Evolutionary conservation across 192 early-diverging fungal genomes (phyloP).

Genomic region (Geranomyces variabilis): DNA sequence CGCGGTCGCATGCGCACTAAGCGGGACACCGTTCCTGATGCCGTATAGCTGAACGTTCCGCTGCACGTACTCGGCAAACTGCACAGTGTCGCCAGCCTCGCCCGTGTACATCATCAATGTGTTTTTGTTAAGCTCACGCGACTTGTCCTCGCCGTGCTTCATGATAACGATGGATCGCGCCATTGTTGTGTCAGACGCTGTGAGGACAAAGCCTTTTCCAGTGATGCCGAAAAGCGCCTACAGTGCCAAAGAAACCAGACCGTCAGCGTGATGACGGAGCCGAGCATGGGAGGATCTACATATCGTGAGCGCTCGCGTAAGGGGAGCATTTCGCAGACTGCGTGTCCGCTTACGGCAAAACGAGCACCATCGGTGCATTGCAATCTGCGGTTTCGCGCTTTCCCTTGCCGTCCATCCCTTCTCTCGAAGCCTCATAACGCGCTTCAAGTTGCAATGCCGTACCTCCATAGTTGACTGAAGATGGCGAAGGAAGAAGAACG

Average conservation of each 20-base stretch:
- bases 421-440: no score
- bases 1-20: constrained; percentile 77
- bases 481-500: no score
- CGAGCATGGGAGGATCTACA: no score
- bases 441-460: no score
- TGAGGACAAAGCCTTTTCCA: constrained; percentile 91
- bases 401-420: no score
- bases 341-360: no score
- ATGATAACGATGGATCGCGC: constrained; percentile 86
- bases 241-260: not conserved
- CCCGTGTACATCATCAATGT: constrained; percentile 85
- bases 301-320: no score
- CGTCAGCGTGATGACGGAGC: not conserved
- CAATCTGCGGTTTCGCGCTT: no score
- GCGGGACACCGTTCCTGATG: constrained; percentile 82
- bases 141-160: constrained; percentile 93
- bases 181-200: constrained; percentile 77
- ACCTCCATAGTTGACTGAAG: no score
- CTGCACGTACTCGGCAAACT: constrained; percentile 96
- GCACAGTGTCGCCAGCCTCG: constrained; percentile 88
- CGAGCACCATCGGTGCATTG: no score
- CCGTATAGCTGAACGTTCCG: constrained; percentile 88
- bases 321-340: no score
- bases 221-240: constrained; percentile 81
- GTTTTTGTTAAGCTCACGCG: constrained; percentile 78